Percentiles rank a stretch among this genome's conserved stretches.
Evolutionary conservation across 1,284 basidiomycete genomes (phyloP).

Genomic region (Somion occarium): DNA sequence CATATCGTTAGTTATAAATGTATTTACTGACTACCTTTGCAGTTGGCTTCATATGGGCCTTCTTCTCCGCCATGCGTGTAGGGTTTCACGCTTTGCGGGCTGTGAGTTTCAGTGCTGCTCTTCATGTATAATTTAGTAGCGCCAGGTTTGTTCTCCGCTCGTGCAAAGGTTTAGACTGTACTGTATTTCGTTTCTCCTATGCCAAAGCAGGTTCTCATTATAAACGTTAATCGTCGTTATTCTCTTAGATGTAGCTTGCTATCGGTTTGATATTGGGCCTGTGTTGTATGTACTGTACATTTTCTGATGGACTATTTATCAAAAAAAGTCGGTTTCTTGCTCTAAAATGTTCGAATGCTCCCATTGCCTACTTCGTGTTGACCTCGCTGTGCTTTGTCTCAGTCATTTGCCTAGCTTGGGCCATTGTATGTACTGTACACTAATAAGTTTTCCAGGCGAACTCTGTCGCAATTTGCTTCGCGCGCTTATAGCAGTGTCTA

Average conservation of each 20-base stretch:
- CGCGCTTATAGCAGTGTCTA: no score
- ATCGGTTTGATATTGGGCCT: background rate
- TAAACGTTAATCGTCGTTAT: background rate
- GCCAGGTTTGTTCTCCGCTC: background rate
- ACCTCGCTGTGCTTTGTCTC: no score
- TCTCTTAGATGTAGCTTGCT: background rate
- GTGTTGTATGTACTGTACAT: background rate
- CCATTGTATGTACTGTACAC: no score
- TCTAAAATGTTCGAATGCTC: no score
- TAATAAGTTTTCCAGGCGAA: no score
- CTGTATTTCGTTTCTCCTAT: background rate
- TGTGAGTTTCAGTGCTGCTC: constrained; percentile 17
- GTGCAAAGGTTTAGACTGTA: background rate
- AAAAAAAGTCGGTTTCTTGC: no score
- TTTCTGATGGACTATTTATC: background rate
- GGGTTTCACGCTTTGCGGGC: constrained; percentile 50
- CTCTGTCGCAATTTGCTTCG: no score
- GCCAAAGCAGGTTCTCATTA: background rate
- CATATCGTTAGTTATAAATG: background rate
- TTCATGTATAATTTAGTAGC: constrained; percentile 10
- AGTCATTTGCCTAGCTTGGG: no score
- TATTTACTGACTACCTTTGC: constrained; percentile 14
- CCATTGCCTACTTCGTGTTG: no score
- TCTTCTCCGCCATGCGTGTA: constrained; percentile 53
- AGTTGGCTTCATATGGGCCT: constrained; percentile 69